These are phyloP conservation scores for Cyclotella atomus DNA, from an alignment of 108 stramenopile genomes.

Conservation along the genomic window DNA sequence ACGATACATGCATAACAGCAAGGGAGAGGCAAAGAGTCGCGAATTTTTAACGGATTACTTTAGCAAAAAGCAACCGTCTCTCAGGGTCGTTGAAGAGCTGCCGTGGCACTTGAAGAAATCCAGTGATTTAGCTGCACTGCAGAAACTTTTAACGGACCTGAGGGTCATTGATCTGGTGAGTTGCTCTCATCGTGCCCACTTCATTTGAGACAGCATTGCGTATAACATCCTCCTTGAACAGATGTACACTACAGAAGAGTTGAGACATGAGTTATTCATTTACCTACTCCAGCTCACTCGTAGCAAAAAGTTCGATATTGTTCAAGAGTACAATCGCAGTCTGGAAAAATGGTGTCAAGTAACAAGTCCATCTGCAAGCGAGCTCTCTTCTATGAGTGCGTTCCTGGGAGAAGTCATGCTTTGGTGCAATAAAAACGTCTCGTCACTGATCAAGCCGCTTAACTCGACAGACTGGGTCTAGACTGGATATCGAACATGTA, in stretches of 20 bases:
- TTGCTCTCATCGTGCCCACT: too few relatives aligned
- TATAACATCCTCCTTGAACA: too few relatives aligned
- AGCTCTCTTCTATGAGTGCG: constrained; percentile 40
- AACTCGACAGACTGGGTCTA: constrained; percentile 28
- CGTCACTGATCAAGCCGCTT: not conserved
- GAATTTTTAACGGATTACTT: constrained; percentile 51
- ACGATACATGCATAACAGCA: constrained; percentile 36
- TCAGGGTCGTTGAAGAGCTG: constrained; percentile 73
- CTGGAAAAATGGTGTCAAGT: constrained; percentile 56
- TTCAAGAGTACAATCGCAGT: constrained; percentile 57
- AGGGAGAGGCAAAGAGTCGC: constrained; percentile 40
- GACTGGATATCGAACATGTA: too few relatives aligned
- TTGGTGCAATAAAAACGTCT: constrained; percentile 50
- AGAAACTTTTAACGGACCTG: constrained; percentile 58
- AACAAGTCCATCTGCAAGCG: constrained; percentile 49
- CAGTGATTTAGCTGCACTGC: constrained; percentile 56
- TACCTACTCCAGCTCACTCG: constrained; percentile 45
- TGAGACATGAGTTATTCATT: constrained; percentile 57
- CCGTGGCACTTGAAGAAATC: constrained; percentile 81
- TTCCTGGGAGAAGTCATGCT: constrained; percentile 62
- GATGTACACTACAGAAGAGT: constrained; percentile 36
- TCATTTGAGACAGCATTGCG: too few relatives aligned
- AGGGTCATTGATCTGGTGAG: constrained; percentile 62
- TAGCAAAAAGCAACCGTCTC: constrained; percentile 31
- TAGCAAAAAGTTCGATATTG: constrained; percentile 65